Evolutionary conservation across 495 filamentous ascomycete species (phyloP).

Genomic region (Durotheca rogersii): DNA sequence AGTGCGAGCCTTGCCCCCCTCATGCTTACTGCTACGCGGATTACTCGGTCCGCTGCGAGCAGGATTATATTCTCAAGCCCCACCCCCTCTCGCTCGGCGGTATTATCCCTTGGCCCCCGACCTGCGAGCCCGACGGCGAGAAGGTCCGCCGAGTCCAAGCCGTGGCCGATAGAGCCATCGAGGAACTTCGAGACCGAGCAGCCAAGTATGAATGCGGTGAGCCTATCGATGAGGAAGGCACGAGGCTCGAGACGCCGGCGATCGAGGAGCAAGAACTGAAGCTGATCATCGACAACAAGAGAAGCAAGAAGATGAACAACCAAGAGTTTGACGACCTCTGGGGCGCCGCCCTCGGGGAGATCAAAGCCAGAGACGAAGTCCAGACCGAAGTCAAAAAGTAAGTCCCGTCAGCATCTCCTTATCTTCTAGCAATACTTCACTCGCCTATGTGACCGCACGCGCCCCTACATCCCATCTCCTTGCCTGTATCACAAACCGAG

Average conservation of each 20-base stretch:
- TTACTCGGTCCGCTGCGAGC: conserved; percentile 76
- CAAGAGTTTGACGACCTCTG: conserved; percentile 92
- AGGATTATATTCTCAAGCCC: conserved; percentile 79
- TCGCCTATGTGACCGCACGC: too few relatives aligned
- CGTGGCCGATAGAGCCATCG: conserved; percentile 84
- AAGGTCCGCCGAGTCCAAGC: conserved; percentile 83
- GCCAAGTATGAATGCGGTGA: conserved; percentile 91
- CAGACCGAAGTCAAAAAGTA: conserved; percentile 70
- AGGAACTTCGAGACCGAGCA: conserved; percentile 79
- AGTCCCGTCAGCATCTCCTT: conserved; percentile 49
- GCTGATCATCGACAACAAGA: conserved; percentile 67
- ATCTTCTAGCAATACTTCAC: background rate
- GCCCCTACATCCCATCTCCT: conserved; percentile 1
- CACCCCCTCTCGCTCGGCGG: conserved; percentile 84
- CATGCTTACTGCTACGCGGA: conserved; percentile 87
- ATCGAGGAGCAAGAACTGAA: conserved; percentile 78
- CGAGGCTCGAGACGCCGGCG: conserved; percentile 57
- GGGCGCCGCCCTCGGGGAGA: conserved; percentile 81
- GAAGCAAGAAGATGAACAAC: conserved; percentile 75
- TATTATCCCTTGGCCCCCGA: conserved; percentile 78
- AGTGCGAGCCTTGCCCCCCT: conserved; percentile 87
- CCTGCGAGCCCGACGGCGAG: conserved; percentile 93
- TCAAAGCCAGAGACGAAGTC: conserved; percentile 80
- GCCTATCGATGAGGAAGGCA: conserved; percentile 60
- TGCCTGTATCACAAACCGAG: conserved; percentile 10